Base-by-base conservation (phyloP, 2,329 filamentous ascomycete species). In the Claviceps fusiformis region DNA sequence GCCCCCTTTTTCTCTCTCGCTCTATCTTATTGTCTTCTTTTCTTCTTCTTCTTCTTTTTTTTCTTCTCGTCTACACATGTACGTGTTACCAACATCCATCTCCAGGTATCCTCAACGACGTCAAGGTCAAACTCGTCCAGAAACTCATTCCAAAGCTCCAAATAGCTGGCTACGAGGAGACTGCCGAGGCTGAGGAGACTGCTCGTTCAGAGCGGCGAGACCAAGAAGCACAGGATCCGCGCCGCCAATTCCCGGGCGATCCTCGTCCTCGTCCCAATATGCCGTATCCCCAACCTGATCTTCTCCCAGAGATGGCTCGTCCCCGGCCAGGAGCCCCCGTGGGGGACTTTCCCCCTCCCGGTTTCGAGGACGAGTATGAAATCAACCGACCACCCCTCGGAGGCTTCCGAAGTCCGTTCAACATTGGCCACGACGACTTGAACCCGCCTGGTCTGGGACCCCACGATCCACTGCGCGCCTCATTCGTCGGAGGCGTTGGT, bases 361-460 rank as follows among this genome's bases (percentile, higher is more conserved):
- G 82, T 24, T 97, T 97, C 61, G 93, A 97, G 61, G 92, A 98
- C 66, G 90, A 96, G 64, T 85, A 89, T 63, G 89, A 96, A 59
- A 78, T 96, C 57, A 83, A 87, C 58, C 76, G 83, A 1, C 87
- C 83, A 46, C 64, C 65, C 7, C 77, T 74, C 24, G 78, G 74
- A 24, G 77, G 74, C 31, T 11, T 37, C 10, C 71, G 75, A 15
- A 76, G 79, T 13, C 85, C 85, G 0, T 78, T 81, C 56, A 82
- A 81, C 59, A 86, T 95, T 52, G 93, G 93, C 2, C 84, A 92
- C 44, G 80, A 91, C 63, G 93, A 98, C 68, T 71, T 97, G 10
- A 87, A 97, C 63, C 93, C 93, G 1, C 85, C 85, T 10, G 89
- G 89, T 0, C 73, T 98, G 0, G 91, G 90, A 0, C 91, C 91